phyloP scores from a whole-genome alignment of 2,329 filamentous ascomycete genomes.

The Didymella lethalis region DNA sequence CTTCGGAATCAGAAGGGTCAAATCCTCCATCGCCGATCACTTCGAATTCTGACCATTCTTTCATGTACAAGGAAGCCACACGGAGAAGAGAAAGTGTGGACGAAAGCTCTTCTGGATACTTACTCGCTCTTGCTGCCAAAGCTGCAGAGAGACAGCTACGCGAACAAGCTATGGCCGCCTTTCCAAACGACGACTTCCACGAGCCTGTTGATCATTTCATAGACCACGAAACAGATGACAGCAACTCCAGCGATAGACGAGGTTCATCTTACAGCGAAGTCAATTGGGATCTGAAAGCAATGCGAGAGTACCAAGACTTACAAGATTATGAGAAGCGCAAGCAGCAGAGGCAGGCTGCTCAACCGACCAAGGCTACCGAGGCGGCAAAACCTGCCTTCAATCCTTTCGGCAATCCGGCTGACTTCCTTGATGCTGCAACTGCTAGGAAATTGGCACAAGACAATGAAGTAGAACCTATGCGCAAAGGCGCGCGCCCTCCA shows the following conservation, averaged over 20 bases:
- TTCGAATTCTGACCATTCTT: slow-evolving; percentile 59
- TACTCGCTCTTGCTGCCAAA: slow-evolving; percentile 80
- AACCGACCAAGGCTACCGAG: slow-evolving; percentile 45
- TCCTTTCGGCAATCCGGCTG: slow-evolving; percentile 52
- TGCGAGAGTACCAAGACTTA: slow-evolving; percentile 79
- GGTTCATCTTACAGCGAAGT: slow-evolving; percentile 71
- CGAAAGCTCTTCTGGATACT: slow-evolving; percentile 76
- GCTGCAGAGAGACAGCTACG: slow-evolving; percentile 82
- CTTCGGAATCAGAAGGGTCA: slow-evolving; percentile 64
- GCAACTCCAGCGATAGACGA: slow-evolving; percentile 52
- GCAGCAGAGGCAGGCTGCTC: slow-evolving; percentile 39
- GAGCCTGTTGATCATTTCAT: slow-evolving; percentile 77
- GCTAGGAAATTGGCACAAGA: slow-evolving; percentile 47
- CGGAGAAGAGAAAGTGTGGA: slow-evolving; percentile 72
- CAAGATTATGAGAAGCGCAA: slow-evolving; percentile 51
- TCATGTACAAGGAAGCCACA: slow-evolving; percentile 61
- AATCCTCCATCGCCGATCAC: slow-evolving; percentile 56
- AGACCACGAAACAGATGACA: slow-evolving; percentile 63
- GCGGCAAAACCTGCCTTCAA: slow-evolving; percentile 30
- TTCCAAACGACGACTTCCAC: slow-evolving; percentile 74
- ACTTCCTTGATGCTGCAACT: slow-evolving; percentile 35
- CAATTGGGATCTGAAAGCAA: slow-evolving; percentile 79
- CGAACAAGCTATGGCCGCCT: slow-evolving; percentile 77
- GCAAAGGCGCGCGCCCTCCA: slow-evolving; percentile 72
- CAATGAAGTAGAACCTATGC: slow-evolving; percentile 61